phyloP scores from a whole-genome alignment of 2,329 filamentous ascomycete species.

The Emmonsia crescens region DNA sequence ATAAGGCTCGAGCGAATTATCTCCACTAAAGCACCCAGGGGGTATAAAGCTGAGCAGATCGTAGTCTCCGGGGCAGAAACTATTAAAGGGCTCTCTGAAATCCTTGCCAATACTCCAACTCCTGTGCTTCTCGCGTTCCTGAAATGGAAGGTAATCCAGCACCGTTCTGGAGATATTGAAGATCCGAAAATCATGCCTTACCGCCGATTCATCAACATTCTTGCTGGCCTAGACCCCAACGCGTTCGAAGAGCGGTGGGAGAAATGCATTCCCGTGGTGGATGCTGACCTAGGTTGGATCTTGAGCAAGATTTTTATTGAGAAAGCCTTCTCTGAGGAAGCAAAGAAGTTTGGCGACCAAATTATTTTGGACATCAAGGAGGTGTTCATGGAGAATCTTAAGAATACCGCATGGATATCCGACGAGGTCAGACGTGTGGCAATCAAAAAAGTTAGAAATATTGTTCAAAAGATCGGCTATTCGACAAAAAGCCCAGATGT shows the following conservation, averaged over 20 bases:
- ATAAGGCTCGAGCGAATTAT: conserved; percentile 46
- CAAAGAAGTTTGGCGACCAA: conserved; percentile 55
- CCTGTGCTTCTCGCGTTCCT: conserved; percentile 53
- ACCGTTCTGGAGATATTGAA: conserved; percentile 45
- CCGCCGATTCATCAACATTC: conserved; percentile 47
- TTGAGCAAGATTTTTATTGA: conserved; percentile 61
- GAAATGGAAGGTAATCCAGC: conserved; percentile 51
- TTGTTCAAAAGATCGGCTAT: conserved; percentile 58
- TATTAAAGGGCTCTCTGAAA: conserved; percentile 45
- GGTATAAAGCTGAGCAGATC: conserved; percentile 42
- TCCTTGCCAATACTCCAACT: conserved; percentile 44
- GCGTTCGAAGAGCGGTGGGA: conserved; percentile 56
- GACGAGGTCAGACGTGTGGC: conserved; percentile 48
- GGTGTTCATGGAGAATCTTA: conserved; percentile 52
- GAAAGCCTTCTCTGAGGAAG: conserved; percentile 54
- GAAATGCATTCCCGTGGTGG: conserved; percentile 49
- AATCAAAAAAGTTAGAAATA: conserved; percentile 55
- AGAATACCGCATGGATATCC: conserved; percentile 54
- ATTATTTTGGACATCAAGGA: conserved; percentile 62
- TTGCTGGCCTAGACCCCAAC: conserved; percentile 52
- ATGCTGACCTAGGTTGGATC: conserved; percentile 54
- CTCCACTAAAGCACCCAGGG: conserved; percentile 40
- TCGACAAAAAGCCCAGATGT: conserved; percentile 53
- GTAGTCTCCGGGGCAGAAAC: conserved; percentile 52
- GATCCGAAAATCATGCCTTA: conserved; percentile 51